Base-by-base conservation (phyloP, 169 alveolate species). In the Perkinsus olseni region DNA sequence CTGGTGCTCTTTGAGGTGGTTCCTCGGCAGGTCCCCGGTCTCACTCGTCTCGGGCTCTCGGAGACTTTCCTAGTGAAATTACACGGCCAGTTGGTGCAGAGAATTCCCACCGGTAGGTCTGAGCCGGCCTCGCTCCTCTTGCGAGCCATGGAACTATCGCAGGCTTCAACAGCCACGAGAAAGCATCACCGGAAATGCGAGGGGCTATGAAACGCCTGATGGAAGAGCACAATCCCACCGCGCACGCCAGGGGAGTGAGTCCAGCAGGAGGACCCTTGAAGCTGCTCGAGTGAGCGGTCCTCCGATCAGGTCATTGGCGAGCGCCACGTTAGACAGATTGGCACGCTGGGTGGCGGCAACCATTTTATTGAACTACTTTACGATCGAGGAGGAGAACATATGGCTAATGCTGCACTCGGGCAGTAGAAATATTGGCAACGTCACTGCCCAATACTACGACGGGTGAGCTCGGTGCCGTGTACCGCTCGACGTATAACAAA, bases 321-420 rank as follows among this genome's bases (percentile, higher is more conserved):
- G 39, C 93, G 93, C 24, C 96, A 95, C 94, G 93, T 94, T 48
- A 92, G 51, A 95, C 96, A 96, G 91, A 94, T 96, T 48, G 97
- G 97, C 21, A 94, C 97, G 13, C 92, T 96, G 11, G 97, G 97
- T 34, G 97, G 96, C 11, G 97, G 97, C 38, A 96, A 96, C 74
- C 97, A 96, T 90, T 96, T 96, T 74, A 95, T 96, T 91, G 97
- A 96, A 93, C 94, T 96, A 0, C 96, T 93, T 34, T 94, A 94
- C 51, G 96, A 95, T 39, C 74, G 93, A 93, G 93, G 94, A 93
- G 93, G 95, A 95, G 38, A 95, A 94, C 37, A 93, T 96, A 17
- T 96, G 96, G 95, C 94, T 96, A 93, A 92, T 96, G 95, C 95
- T 96, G 91, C 97, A 96, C 91, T 95, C 96, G 1, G 97, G 97